Conservation (phyloP, 306 rosid species). For the Lablab purpureus region DNA sequence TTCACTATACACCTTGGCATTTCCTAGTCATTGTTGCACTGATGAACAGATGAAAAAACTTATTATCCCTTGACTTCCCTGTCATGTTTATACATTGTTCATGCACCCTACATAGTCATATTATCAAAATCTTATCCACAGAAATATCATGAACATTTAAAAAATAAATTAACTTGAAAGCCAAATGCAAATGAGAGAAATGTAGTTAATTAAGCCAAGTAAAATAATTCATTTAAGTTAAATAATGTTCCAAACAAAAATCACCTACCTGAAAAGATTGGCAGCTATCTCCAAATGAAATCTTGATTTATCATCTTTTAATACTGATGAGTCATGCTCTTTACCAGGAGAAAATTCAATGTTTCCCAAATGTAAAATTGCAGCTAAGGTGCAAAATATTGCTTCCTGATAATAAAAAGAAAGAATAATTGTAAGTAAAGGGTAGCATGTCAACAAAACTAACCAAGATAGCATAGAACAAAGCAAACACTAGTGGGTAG, state of each 20-base stretch:
- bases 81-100: constrained; percentile 6
- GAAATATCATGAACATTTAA: constrained; percentile 22
- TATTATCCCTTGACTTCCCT: neutral
- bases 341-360: constrained; percentile 92
- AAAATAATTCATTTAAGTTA: neutral
- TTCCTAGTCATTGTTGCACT: constrained; percentile 15
- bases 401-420: constrained; percentile 66
- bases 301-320: constrained; percentile 73
- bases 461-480: neutral
- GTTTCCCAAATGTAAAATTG: constrained; percentile 82
- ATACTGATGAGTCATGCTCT: constrained; percentile 79
- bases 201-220: constrained; percentile 4
- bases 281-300: constrained; percentile 81
- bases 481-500: constrained; percentile 24
- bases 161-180: neutral
- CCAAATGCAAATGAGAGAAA: constrained; percentile 1
- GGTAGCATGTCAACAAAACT: constrained; percentile 2
- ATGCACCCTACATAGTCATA: neutral
- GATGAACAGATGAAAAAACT: neutral
- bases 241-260: constrained; percentile 26
- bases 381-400: constrained; percentile 82
- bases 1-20: neutral
- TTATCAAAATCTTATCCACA: neutral
- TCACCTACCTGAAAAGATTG: constrained; percentile 73
- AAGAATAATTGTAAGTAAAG: constrained; percentile 13